Evolutionary conservation across 495 filamentous ascomycete genomes (phyloP).

Genomic region (Lasiosphaeria hispida): DNA sequence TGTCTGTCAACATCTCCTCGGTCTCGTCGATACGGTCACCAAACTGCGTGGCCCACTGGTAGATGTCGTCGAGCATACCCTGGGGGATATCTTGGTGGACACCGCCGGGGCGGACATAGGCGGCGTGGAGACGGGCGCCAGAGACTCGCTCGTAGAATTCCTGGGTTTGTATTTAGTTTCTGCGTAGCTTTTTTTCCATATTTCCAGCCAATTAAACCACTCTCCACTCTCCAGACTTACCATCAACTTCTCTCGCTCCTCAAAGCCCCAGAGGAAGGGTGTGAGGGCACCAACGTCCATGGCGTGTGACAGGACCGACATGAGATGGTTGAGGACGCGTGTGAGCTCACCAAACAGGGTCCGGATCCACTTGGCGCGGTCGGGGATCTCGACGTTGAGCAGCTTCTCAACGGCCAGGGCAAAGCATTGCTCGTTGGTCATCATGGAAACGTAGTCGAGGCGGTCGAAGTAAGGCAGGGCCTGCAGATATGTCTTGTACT

Average conservation of each 20-base stretch:
- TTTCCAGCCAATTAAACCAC: not conserved
- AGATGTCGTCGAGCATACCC: slow-evolving; percentile 97
- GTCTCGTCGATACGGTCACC: slow-evolving; percentile 99
- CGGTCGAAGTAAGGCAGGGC: slow-evolving; percentile 98
- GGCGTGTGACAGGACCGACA: slow-evolving; percentile 96
- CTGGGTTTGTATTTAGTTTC: slow-evolving; percentile 47
- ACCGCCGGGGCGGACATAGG: slow-evolving; percentile 96
- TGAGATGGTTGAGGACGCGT: slow-evolving; percentile 92
- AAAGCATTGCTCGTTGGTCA: slow-evolving; percentile 99
- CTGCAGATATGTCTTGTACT: slow-evolving; percentile 99
- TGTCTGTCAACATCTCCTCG: slow-evolving; percentile 97
- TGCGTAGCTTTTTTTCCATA: not conserved
- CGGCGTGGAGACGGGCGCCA: slow-evolving; percentile 94
- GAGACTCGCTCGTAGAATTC: slow-evolving; percentile 99
- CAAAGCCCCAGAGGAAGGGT: slow-evolving; percentile 99
- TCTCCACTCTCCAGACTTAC: slow-evolving; percentile 46
- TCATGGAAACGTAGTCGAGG: slow-evolving; percentile 99
- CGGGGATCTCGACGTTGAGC: slow-evolving; percentile 93
- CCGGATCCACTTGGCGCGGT: slow-evolving; percentile 94
- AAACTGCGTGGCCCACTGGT: slow-evolving; percentile 99
- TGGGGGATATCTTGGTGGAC: slow-evolving; percentile 93
- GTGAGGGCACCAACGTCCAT: slow-evolving; percentile 99
- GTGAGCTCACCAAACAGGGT: slow-evolving; percentile 98
- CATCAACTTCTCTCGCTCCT: slow-evolving; percentile 99
- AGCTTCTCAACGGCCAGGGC: slow-evolving; percentile 95